These are phyloP conservation scores for Apiospora kogelbergensis DNA, from an alignment of 2,329 filamentous ascomycete species.

Conservation along the genomic window DNA sequence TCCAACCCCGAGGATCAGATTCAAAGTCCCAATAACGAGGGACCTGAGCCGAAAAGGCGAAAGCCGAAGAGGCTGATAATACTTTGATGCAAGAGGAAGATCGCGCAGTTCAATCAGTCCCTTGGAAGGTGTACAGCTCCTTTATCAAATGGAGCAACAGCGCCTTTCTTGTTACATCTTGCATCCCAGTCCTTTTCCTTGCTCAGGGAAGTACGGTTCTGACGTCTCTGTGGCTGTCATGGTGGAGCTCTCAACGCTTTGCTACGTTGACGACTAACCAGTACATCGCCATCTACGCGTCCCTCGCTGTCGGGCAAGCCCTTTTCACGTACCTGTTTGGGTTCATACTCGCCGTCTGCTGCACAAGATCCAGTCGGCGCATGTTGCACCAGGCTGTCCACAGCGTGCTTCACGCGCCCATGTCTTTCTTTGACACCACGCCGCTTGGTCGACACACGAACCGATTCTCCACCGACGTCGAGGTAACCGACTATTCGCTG, in stretches of 20 bases:
- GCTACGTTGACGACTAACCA: conserved; percentile 49
- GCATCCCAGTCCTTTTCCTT: conserved; percentile 47
- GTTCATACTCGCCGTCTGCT: conserved; percentile 56
- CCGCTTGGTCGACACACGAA: conserved; percentile 69
- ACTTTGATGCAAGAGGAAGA: conserved; percentile 55
- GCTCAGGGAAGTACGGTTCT: conserved; percentile 59
- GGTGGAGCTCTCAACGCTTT: conserved; percentile 64
- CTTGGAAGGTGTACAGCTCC: conserved; percentile 60
- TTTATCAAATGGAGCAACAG: conserved; percentile 61
- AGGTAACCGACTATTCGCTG: conserved; percentile 68
- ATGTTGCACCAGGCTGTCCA: conserved; percentile 63
- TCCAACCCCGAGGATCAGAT: conserved; percentile 22
- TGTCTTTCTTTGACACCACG: conserved; percentile 70
- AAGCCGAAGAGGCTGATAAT: not conserved
- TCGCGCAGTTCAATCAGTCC: conserved; percentile 57
- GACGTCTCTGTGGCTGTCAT: conserved; percentile 66
- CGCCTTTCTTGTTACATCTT: conserved; percentile 50
- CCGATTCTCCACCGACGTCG: conserved; percentile 68
- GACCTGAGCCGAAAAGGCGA: no score
- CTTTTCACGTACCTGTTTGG: conserved; percentile 61
- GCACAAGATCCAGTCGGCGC: conserved; percentile 60
- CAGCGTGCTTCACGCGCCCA: conserved; percentile 32
- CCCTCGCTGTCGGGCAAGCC: conserved; percentile 52
- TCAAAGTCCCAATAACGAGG: not conserved
- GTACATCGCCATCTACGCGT: conserved; percentile 61